Evolutionary conservation across 1,284 basidiomycete species (phyloP), one percentile per base, ranked within the genome.

Genomic region (Xanthoconium separans): DNA sequence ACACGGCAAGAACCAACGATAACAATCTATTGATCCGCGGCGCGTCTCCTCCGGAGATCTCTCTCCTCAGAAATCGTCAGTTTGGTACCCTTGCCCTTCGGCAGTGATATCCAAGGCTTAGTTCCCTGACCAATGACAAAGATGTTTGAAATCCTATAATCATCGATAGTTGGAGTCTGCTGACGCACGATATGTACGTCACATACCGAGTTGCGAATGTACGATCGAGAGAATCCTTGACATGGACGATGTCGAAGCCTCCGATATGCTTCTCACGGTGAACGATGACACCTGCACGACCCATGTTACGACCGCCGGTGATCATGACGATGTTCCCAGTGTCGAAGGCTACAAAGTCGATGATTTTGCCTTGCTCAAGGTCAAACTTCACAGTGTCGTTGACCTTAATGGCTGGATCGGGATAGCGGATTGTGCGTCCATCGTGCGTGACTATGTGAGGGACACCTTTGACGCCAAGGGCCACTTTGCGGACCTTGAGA

Each of bases 301-400:
- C 96, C 93, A 97, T 97, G 90, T 98, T 99, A 76, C 96, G 94
- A 67, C 96, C 96, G 74, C 96, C 96, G 61, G 97, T 99, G 79
- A 97, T 86, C 84, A 97, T 95, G 74, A 93, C 94, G 63, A 97
- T 87, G 81, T 97, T 97, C 65, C 96, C 96, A 57, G 93, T 93
- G 75, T 99, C 97, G 72, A 99, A 99, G 76, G 93, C 90, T 75
- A 97, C 87, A 73, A 86, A 93, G 71, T 96, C 95, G 65, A 82
- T 84, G 72, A 99, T 95, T 82, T 98, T 98, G 79, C 87, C 85
- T 76, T 94, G 88, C 72, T 93, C 89, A 61, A 99, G 80, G 79
- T 98, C 96, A 74, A 92, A 98, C 78, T 95, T 97, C 77, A 99
- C 85, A 50, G 95, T 95, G 80, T 99, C 96, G 83, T 99, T 96